These are phyloP conservation scores for Oryza coarctata DNA, from an alignment of 176 grass and related monocot genomes.

Conservation along the genomic window DNA sequence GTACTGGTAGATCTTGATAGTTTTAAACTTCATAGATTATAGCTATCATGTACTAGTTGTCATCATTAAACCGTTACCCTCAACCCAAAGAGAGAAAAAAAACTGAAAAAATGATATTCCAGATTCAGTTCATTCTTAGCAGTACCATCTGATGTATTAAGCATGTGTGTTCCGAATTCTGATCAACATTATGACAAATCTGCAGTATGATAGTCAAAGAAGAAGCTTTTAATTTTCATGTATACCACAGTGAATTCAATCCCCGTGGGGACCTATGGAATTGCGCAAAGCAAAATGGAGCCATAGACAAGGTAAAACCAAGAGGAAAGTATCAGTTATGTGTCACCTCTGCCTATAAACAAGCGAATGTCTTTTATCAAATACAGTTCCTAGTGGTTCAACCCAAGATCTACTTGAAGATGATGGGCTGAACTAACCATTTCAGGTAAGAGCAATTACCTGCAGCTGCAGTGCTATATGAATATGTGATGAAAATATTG, in stretches of 20 bases:
- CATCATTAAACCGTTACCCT: neutral
- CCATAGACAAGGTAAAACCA: no score
- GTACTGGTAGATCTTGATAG: constrained; percentile 1
- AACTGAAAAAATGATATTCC: neutral
- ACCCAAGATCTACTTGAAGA: no score
- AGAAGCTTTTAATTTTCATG: neutral
- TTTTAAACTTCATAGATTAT: neutral
- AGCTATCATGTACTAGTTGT: constrained; percentile 16
- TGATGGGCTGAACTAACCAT: no score
- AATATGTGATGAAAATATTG: neutral
- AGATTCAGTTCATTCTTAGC: neutral
- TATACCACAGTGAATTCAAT: no score
- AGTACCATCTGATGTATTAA: neutral
- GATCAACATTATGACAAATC: neutral
- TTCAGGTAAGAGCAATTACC: neutral
- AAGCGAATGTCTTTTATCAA: no score
- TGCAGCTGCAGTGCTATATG: neutral
- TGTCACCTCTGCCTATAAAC: no score
- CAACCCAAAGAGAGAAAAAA: neutral
- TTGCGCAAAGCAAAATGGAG: no score
- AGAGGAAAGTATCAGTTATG: no score
- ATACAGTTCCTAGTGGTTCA: no score
- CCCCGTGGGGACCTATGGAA: neutral
- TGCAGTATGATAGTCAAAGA: neutral
- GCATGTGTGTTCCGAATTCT: neutral